Evolutionary conservation across 2,329 filamentous ascomycete species (phyloP), one percentile per base, ranked within the genome.

Genomic region (Magnaporthiopsis incrustans): DNA sequence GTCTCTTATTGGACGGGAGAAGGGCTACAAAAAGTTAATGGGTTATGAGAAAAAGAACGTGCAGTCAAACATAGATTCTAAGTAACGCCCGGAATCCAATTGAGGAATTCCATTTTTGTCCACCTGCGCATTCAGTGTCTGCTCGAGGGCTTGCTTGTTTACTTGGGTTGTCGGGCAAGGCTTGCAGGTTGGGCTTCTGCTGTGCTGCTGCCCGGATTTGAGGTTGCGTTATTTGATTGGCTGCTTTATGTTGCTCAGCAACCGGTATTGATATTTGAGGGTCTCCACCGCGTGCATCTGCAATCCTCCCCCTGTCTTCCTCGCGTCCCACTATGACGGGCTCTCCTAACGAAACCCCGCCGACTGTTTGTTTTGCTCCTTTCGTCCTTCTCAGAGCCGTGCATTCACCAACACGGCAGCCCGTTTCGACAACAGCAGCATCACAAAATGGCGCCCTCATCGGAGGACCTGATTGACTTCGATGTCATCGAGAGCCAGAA

Each of bases 401-500:
- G 26, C 25, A 5, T 18, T 60, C 32, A 35, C 18, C 27, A 10
- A 35, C 58, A 15, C 32, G 26, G 22, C n/a, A 10, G 35, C 35
- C 35, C 35, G 22, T 8, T 53, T 53, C 10, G 44, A 11, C 22
- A 22, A 11, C 22, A n/a, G n/a, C n/a, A 32, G 6, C 58, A 32
- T 62, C 63, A 44, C 69, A 78, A 71, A 71, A 86, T 86, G 78
- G 78, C 79, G 67, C 69, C 30, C 30, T 30, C 44, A n/a, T 75
- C 78, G 66, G 76, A 77, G 66, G 84, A 88, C 69, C 76, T 86
- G 56, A 85, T 89, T 73, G 79, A 87, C 78, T 98, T 99, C 79
- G 90, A 96, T 71, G 85, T 97, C 67, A 97, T 99, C 77, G 95
- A 99, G 78, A 86, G 85, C 60, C 93, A 97, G 71, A 99, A 99